These are phyloP conservation scores for Stagonosporopsis chrysanthemi DNA, from an alignment of 2,329 filamentous ascomycete species.

Conservation along the genomic window DNA sequence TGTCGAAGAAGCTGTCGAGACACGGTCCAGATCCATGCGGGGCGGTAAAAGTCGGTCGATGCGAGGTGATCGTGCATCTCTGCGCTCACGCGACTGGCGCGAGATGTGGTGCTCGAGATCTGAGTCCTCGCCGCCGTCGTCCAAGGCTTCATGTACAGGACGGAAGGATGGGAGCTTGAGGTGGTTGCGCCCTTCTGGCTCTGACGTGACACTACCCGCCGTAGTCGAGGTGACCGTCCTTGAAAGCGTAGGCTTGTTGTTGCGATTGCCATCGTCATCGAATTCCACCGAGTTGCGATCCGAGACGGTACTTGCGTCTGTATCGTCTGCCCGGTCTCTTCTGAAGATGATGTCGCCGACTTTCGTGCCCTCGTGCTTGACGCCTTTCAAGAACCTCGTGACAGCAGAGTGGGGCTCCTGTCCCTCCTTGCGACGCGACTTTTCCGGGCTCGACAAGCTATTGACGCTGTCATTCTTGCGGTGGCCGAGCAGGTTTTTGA, in stretches of 20 bases:
- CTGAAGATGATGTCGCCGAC: constrained; percentile 68
- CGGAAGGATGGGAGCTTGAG: constrained; percentile 48
- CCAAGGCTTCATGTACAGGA: constrained; percentile 36
- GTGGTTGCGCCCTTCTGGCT: constrained; percentile 39
- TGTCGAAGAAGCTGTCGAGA: constrained; percentile 35
- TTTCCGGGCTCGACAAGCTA: constrained; percentile 42
- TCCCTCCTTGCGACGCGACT: constrained; percentile 44
- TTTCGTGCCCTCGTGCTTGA: constrained; percentile 70
- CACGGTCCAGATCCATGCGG: constrained; percentile 55
- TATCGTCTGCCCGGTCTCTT: constrained; percentile 59
- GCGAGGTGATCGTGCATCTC: constrained; percentile 50
- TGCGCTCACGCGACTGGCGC: constrained; percentile 51
- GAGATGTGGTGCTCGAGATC: constrained; percentile 51
- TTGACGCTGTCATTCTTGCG: constrained; percentile 50
- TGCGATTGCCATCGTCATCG: constrained; percentile 36
- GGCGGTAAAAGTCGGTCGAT: constrained; percentile 58
- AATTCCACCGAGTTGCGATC: constrained; percentile 55
- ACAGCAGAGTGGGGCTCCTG: constrained; percentile 62
- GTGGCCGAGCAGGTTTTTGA: constrained; percentile 44
- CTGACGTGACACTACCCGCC: constrained; percentile 28
- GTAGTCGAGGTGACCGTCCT: constrained; percentile 38
- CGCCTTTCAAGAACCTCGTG: constrained; percentile 79
- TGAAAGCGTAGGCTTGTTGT: constrained; percentile 41
- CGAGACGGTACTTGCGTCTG: constrained; percentile 54
- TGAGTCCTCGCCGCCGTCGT: constrained; percentile 36